phyloP scores from a whole-genome alignment of 169 alveolate genomes.

The Cytauxzoon felis region DNA sequence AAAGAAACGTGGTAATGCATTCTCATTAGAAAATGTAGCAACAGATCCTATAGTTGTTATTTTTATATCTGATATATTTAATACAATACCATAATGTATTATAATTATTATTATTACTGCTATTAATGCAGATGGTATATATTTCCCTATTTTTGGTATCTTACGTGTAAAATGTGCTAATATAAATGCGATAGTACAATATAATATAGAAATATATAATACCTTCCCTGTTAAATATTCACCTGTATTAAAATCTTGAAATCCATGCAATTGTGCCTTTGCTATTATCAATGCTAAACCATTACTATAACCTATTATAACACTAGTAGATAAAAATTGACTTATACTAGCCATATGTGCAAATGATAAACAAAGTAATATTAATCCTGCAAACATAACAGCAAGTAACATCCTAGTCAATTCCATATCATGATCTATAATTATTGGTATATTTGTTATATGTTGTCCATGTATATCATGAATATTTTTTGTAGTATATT shows the following conservation, averaged over 20 bases:
- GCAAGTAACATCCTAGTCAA: conserved; percentile 40
- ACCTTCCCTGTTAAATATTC: conserved; percentile 61
- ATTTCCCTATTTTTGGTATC: conserved; percentile 55
- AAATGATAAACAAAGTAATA: conserved; percentile 65
- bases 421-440: conserved; percentile 4
- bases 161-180: conserved; percentile 41
- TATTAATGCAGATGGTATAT: conserved; percentile 70
- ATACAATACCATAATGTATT: conserved; percentile 48
- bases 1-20: conserved; percentile 60
- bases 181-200: conserved; percentile 43
- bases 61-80: conserved; percentile 44
- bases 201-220: conserved; percentile 33
- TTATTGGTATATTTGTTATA: not conserved
- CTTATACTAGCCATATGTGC: conserved; percentile 71
- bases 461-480: not conserved
- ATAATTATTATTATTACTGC: conserved; percentile 67
- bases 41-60: conserved; percentile 71
- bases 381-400: conserved; percentile 64
- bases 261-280: conserved; percentile 75
- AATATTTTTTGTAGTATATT: conserved; percentile 51
- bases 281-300: conserved; percentile 75
- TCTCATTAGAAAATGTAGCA: conserved; percentile 64
- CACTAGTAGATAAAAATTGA: conserved; percentile 77
- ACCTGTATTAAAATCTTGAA: conserved; percentile 66
- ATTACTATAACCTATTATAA: conserved; percentile 76